These are phyloP conservation scores for Lactifluus subvellereus DNA, from an alignment of 768 basidiomycete genomes.

Conservation along the genomic window DNA sequence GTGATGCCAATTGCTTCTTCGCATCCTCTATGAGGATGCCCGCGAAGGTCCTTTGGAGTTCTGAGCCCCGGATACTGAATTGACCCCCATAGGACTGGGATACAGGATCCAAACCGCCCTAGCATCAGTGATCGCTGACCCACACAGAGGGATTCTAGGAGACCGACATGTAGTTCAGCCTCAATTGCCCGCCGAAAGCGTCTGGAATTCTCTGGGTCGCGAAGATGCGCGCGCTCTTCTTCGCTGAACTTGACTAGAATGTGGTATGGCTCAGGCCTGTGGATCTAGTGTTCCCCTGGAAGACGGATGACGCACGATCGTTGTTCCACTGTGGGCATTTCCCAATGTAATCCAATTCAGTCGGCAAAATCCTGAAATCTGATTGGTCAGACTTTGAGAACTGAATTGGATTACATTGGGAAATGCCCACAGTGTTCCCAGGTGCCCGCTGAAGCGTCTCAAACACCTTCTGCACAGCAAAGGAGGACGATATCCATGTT, in stretches of 20 bases:
- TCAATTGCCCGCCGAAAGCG: slow-evolving; percentile 46
- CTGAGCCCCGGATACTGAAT: slow-evolving; percentile 36
- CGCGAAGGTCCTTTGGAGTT: slow-evolving; percentile 34
- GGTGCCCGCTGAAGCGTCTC: slow-evolving; percentile 36
- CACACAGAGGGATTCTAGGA: background rate
- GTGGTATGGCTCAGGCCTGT: slow-evolving; percentile 2
- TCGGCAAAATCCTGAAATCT: too few relatives aligned
- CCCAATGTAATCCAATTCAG: too few relatives aligned
- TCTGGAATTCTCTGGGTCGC: slow-evolving; percentile 44
- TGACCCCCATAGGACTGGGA: slow-evolving; percentile 27
- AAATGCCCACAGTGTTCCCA: too few relatives aligned
- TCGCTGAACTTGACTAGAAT: background rate
- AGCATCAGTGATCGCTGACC: background rate
- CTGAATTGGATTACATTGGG: too few relatives aligned
- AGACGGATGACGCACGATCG: slow-evolving; percentile 36
- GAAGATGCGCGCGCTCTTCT: slow-evolving; percentile 32
- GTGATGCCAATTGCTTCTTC: slow-evolving; percentile 45
- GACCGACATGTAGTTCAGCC: slow-evolving; percentile 27
- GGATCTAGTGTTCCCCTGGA: too few relatives aligned
- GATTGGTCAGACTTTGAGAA: too few relatives aligned
- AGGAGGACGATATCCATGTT: slow-evolving; percentile 50
- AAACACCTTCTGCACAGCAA: slow-evolving; percentile 37
- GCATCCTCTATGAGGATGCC: slow-evolving; percentile 38
- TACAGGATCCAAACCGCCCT: background rate
- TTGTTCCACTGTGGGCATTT: too few relatives aligned